Base-by-base conservation (phyloP, 306 rosid species). In the Vicia faba region DNA sequence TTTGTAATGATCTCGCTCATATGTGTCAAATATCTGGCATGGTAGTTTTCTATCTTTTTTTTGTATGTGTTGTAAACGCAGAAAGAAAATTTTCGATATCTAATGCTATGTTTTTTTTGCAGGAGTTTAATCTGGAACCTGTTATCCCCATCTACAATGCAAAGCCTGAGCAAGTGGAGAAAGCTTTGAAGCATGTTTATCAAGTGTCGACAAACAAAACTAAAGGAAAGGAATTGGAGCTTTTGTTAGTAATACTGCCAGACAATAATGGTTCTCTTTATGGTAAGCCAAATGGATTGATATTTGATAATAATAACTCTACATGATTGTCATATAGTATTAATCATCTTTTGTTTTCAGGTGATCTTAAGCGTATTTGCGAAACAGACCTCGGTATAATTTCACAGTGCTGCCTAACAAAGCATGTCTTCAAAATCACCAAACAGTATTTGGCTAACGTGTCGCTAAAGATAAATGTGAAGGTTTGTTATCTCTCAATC, bases 21-120 rank as follows among this genome's bases (percentile, higher is more conserved):
- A 92, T 92, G 98, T 92, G 98, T 80, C 93, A 89, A 87, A 91
- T 92, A 38, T 92, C 98, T 61, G 98, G 98, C 86, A 92, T 92
- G 98, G 98, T 92, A 87, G 39, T 31, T 55, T 63, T 61, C 64
- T 15, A 19, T 63, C 45, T 54, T 25, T 64, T 74, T 2, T 60
- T 44, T 48, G 66, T 54, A 28, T 16, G 11, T 59, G 15, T 60
- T 72, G 38, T 61, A 59, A 29, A 72, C 16, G 11, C 10, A 16
- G 48, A 8, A 11, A 26, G 8, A 61, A 3, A 1, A 2, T 16
- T 50, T 58, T 12, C 11, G 26, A 50, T 63, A 51, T 45, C 68
- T 25, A 18, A 48, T 53, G 58, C 36, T 57, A 9, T 70, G 3
- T 9, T 7, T 46, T 46, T 40, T 77, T 38, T 25, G 31, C 59